Conservation (phyloP, 2,329 filamentous ascomycete genomes). For the Diaporthe aspalathi region DNA sequence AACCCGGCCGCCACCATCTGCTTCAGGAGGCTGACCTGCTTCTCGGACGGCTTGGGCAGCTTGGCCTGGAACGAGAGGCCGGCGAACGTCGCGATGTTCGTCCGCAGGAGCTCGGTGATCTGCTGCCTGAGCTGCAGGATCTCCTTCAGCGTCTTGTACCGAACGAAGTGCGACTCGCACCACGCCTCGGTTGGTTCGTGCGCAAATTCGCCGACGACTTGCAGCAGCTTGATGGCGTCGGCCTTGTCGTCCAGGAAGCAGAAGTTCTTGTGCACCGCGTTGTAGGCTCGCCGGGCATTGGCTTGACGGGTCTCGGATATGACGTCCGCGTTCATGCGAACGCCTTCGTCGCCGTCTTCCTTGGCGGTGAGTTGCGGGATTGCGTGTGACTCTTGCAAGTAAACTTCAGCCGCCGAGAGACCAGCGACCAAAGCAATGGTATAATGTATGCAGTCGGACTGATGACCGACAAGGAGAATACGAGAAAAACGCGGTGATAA, state of each 20-base stretch:
- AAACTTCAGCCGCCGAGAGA: constrained; percentile 88
- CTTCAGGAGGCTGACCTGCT: constrained; percentile 83
- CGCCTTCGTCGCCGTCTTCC: constrained; percentile 59
- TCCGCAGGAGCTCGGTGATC: constrained; percentile 81
- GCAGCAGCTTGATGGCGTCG: constrained; percentile 91
- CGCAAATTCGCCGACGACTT: constrained; percentile 88
- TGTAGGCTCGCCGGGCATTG: constrained; percentile 69
- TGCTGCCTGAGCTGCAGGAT: constrained; percentile 85
- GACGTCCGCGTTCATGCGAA: constrained; percentile 75
- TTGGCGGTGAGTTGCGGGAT: constrained; percentile 67
- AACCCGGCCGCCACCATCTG: constrained; percentile 94
- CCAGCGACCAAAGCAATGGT: constrained; percentile 90
- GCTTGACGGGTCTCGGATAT: constrained; percentile 77
- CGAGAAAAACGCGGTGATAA: constrained; percentile 90
- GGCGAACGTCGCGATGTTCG: constrained; percentile 76
- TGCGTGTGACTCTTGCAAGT: constrained; percentile 83
- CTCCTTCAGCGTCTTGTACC: constrained; percentile 88
- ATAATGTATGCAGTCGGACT: constrained; percentile 84
- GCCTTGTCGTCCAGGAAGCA: constrained; percentile 83
- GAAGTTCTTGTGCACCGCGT: constrained; percentile 81
- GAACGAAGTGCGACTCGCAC: constrained; percentile 86
- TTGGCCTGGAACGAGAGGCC: constrained; percentile 67
- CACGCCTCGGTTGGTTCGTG: constrained; percentile 78
- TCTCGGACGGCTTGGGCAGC: constrained; percentile 69
- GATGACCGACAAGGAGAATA: constrained; percentile 88